Evolutionary conservation across 371 early-diverging fungal species (phyloP).

Genomic region (Catenaria anguillulae): DNA sequence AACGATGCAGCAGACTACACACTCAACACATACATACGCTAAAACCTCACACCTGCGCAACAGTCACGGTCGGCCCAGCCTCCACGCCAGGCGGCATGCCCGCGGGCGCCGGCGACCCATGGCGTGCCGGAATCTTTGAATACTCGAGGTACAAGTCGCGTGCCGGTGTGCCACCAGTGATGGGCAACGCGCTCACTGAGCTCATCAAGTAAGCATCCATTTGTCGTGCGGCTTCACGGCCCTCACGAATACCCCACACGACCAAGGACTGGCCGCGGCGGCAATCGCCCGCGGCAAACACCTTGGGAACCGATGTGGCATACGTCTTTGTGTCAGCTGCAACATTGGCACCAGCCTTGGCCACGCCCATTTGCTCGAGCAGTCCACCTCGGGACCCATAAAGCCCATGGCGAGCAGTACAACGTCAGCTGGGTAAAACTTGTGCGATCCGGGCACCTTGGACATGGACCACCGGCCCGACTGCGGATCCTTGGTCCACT

Average conservation of each 20-base stretch:
- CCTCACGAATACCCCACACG: constrained; percentile 96
- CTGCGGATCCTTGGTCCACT: constrained; percentile 68
- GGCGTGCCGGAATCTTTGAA: too few species aligned
- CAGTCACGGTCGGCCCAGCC: too few species aligned
- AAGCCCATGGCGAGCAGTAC: constrained; percentile 93
- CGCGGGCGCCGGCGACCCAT: too few species aligned
- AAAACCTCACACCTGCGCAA: too few species aligned
- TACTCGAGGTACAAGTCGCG: not conserved
- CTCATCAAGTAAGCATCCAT: constrained; percentile 68
- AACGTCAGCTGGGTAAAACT: constrained; percentile 72
- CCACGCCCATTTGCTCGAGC: constrained; percentile 53
- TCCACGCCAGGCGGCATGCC: too few species aligned
- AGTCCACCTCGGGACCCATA: constrained; percentile 82
- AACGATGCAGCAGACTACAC: too few species aligned
- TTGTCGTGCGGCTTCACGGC: constrained; percentile 85
- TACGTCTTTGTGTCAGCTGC: constrained; percentile 64
- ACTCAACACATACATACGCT: too few species aligned
- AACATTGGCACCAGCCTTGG: constrained; percentile 29
- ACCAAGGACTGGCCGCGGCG: constrained; percentile 86
- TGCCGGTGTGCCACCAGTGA: not conserved
- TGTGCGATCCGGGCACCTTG: constrained; percentile 66
- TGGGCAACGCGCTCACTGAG: constrained; percentile 8
- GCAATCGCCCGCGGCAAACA: constrained; percentile 93
- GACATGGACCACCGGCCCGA: constrained; percentile 73
- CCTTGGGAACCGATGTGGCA: constrained; percentile 55